Evolutionary conservation across 257 asterid genomes (phyloP).

Genomic region (Anisodus acutangulus): DNA sequence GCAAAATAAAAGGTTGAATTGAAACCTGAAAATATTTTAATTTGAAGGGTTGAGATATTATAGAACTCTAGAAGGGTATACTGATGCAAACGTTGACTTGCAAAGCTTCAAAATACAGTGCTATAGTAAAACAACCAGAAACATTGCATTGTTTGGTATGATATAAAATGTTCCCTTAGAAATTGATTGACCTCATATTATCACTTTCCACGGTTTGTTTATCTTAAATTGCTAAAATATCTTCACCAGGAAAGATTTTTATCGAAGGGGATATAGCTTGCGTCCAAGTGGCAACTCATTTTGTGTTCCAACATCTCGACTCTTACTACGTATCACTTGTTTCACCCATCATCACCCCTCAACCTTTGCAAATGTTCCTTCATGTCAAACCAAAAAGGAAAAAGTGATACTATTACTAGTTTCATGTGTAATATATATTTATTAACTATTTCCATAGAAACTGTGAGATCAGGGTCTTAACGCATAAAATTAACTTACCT

Average conservation of each 20-base stretch:
- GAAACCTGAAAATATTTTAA: conserved; percentile 60
- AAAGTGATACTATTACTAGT: not conserved
- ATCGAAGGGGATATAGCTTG: not conserved
- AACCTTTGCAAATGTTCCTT: not conserved
- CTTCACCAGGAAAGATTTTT: not conserved
- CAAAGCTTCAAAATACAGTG: conserved; percentile 9
- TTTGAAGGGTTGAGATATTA: conserved; percentile 8
- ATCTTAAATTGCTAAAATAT: not conserved
- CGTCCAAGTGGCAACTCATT: not conserved
- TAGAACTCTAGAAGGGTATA: not conserved
- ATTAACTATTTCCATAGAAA: not conserved
- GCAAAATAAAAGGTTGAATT: conserved; percentile 73
- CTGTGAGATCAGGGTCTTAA: not conserved
- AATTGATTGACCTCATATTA: not conserved
- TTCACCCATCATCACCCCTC: not conserved
- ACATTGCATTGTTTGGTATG: not conserved
- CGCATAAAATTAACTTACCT: not conserved
- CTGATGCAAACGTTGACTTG: not conserved
- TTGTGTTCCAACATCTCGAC: not conserved
- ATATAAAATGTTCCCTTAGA: not conserved
- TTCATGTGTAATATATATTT: not conserved
- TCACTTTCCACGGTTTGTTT: not conserved
- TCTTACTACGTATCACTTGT: not conserved
- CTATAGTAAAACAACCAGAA: conserved; percentile 4
- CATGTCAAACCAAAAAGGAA: not conserved